phyloP scores from a whole-genome alignment of 2,329 filamentous ascomycete species.

The Aspergillus sojae region DNA sequence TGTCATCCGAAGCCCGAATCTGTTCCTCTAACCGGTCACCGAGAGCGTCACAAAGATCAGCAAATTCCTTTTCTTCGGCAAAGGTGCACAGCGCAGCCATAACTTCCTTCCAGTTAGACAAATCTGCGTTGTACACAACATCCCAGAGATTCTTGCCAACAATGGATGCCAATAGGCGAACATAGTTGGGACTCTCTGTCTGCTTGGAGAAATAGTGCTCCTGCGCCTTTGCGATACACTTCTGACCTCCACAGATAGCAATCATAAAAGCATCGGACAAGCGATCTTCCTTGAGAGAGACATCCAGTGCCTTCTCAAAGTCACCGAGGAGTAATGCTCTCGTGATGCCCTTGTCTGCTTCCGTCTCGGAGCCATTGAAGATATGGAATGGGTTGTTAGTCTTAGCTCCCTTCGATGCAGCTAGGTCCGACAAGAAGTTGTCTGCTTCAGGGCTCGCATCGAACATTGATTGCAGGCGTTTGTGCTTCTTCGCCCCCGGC shows the following conservation, averaged over 20 bases:
- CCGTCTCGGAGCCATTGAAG: slow-evolving; percentile 78
- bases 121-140: slow-evolving; percentile 91
- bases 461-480: slow-evolving; percentile 76
- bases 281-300: slow-evolving; percentile 84
- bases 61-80: slow-evolving; percentile 86
- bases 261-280: slow-evolving; percentile 98
- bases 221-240: slow-evolving; percentile 92
- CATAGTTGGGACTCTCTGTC: slow-evolving; percentile 81
- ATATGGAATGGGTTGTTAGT: slow-evolving; percentile 94
- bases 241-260: slow-evolving; percentile 92
- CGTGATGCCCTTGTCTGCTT: slow-evolving; percentile 84
- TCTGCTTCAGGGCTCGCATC: slow-evolving; percentile 72
- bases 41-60: slow-evolving; percentile 90
- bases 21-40: slow-evolving; percentile 85
- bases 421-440: slow-evolving; percentile 81
- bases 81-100: slow-evolving; percentile 97
- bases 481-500: slow-evolving; percentile 58
- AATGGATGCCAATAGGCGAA: slow-evolving; percentile 86
- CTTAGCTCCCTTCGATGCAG: slow-evolving; percentile 86
- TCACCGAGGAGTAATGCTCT: slow-evolving; percentile 85
- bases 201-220: slow-evolving; percentile 85
- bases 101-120: slow-evolving; percentile 93
- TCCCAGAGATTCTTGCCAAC: slow-evolving; percentile 98
- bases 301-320: slow-evolving; percentile 85
- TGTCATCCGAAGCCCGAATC: slow-evolving; percentile 57